phyloP scores from a whole-genome alignment of 2,329 filamentous ascomycete species.

The Coccinonectria pachysandricola region DNA sequence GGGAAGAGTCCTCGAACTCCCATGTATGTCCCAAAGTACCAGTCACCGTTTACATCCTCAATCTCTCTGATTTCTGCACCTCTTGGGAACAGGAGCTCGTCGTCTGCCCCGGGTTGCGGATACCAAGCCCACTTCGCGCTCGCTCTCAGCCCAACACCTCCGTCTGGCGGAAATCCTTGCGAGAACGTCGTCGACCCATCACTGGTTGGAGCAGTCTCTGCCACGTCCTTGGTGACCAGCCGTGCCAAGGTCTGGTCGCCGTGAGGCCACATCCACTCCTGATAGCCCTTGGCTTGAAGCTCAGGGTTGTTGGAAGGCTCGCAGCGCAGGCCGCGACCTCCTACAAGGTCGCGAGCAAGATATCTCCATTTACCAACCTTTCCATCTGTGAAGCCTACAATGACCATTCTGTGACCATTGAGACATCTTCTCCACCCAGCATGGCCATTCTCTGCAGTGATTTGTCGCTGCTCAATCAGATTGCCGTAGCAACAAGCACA shows the following conservation, averaged over 20 bases:
- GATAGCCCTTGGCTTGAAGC: constrained; percentile 24
- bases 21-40: constrained; percentile 81
- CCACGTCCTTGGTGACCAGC: constrained; percentile 42
- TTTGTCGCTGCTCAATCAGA: constrained; percentile 51
- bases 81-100: constrained; percentile 77
- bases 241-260: constrained; percentile 31
- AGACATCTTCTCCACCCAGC: constrained; percentile 77
- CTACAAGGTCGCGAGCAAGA: constrained; percentile 63
- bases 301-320: constrained; percentile 35
- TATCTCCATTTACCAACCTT: constrained; percentile 57
- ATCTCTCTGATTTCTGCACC: constrained; percentile 75
- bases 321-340: constrained; percentile 59
- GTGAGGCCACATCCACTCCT: constrained; percentile 43
- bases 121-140: constrained; percentile 70
- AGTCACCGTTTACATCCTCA: constrained; percentile 82
- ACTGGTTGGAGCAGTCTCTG: constrained; percentile 29
- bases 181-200: constrained; percentile 18
- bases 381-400: constrained; percentile 64
- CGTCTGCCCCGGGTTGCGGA: constrained; percentile 50
- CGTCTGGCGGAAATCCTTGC: constrained; percentile 58
- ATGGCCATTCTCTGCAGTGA: constrained; percentile 65
- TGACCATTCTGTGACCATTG: constrained; percentile 71
- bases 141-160: constrained; percentile 56
- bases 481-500: constrained; percentile 68
- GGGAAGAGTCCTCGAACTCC: constrained; percentile 73